Percentiles rank a stretch among this genome's conserved stretches.
These are phyloP conservation scores for Apostasia shenzhenica DNA, from an alignment of 106 monocot genomes.

Conservation along the genomic window DNA sequence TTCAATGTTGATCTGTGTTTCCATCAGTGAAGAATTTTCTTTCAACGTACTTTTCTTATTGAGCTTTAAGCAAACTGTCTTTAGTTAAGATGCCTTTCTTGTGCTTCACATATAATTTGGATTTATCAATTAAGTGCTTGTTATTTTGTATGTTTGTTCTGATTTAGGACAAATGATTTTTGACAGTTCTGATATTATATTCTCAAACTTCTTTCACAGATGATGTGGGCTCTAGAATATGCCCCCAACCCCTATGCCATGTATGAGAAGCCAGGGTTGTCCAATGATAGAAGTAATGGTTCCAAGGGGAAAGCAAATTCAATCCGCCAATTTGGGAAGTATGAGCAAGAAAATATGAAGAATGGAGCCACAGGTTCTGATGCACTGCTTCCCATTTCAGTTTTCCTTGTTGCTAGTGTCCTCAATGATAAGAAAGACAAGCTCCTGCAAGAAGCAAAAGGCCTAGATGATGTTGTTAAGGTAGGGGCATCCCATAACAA, in stretches of 20 bases:
- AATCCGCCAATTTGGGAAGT: conserved; percentile 75
- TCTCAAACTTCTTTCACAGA: conserved; percentile 31
- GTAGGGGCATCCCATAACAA: conserved; percentile 17
- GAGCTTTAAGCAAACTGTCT: too few relatives aligned
- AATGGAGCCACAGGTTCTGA: conserved; percentile 41
- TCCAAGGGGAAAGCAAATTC: conserved; percentile 69
- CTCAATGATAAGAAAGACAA: conserved; percentile 75
- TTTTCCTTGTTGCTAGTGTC: conserved; percentile 92
- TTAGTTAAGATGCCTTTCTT: too few relatives aligned
- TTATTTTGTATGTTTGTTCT: neutral
- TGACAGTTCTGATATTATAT: conserved; percentile 4
- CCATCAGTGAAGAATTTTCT: too few relatives aligned
- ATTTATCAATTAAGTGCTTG: too few relatives aligned
- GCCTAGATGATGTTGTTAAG: conserved; percentile 89
- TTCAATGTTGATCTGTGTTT: too few relatives aligned
- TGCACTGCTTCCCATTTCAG: conserved; percentile 78
- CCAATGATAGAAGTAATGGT: conserved; percentile 36
- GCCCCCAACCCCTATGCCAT: conserved; percentile 60
- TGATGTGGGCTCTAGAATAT: conserved; percentile 99
- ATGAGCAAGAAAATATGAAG: conserved; percentile 66
- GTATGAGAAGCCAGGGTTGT: conserved; percentile 53
- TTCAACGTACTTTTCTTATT: too few relatives aligned
- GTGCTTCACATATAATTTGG: too few relatives aligned
- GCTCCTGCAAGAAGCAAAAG: conserved; percentile 75
- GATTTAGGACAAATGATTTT: neutral